phyloP scores from a whole-genome alignment of 2,329 filamentous ascomycete species.

The Verticillium longisporum region DNA sequence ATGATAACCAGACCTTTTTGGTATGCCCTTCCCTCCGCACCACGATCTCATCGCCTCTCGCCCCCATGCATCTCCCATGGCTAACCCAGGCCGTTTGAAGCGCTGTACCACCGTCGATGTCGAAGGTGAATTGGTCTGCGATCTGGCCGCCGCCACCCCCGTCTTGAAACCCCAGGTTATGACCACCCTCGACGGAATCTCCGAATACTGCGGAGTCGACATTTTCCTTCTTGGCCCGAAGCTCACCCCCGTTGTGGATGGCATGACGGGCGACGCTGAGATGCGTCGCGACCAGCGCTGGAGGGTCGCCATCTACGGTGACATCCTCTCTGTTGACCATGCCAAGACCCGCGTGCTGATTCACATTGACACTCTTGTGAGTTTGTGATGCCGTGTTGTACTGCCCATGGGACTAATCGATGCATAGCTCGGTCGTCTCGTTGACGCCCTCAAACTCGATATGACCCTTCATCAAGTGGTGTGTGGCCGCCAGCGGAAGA shows the following conservation, averaged over 20 bases:
- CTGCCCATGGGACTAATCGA: constrained; percentile 4
- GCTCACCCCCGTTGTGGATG: constrained; percentile 68
- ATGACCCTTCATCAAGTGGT: constrained; percentile 84
- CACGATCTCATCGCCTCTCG: constrained; percentile 3
- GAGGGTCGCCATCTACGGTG: constrained; percentile 89
- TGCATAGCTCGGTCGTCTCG: constrained; percentile 59
- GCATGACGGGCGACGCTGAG: constrained; percentile 70
- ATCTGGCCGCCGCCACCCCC: constrained; percentile 51
- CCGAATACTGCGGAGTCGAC: constrained; percentile 85
- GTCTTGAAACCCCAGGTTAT: constrained; percentile 66
- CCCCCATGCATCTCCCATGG: constrained; percentile 5
- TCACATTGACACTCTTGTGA: constrained; percentile 91
- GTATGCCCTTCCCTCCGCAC: constrained; percentile 47
- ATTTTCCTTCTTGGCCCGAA: constrained; percentile 94
- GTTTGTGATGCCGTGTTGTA: not conserved
- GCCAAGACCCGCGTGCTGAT: constrained; percentile 94
- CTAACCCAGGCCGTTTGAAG: constrained; percentile 34
- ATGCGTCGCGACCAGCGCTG: constrained; percentile 85
- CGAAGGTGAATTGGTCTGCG: constrained; percentile 83
- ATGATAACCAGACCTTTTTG: constrained; percentile 86
- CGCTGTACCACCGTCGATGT: constrained; percentile 91
- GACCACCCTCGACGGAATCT: constrained; percentile 79
- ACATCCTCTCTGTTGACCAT: constrained; percentile 91
- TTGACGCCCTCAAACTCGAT: constrained; percentile 77
- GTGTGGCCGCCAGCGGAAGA: constrained; percentile 89